Base-by-base conservation (phyloP, 148 eudicot species). In the Talinum fruticosum region DNA sequence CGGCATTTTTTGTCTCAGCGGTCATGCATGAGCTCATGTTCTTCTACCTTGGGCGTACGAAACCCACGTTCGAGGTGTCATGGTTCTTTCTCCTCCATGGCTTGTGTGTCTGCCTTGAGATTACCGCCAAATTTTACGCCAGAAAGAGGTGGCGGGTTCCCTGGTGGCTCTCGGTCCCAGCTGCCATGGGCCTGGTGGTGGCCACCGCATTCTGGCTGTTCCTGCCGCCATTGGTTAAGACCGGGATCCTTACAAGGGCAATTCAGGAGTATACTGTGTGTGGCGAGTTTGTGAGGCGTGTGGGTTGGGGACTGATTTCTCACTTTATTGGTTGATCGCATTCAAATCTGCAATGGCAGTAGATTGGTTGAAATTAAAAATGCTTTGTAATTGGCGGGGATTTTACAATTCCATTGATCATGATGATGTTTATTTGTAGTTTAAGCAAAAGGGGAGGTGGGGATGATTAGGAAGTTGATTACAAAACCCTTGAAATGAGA, bases 51-150 rank as follows among this genome's bases (percentile, higher is more conserved):
- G 84, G 86, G 18, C 84, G 88, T 24, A 53, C 24, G 69, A 5
- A 57, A 44, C 88, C 91, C 69, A 88, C 86, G 0, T 81, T 83
- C 69, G 84, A 81, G 66, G 51, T 84, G 41, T 85, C 85, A 47
- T 73, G 82, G 79, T 87, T 87, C 76, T 90, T 90, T 45, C 34
- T 87, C 30, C 71, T 83, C 18, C 91, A 90, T 23, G 92, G 91
- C 44, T 53, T 67, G 12, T 81, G 82, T 29, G 32, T 87, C 30
- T 78, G 84, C 59, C 61, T 82, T 0, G 94, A 90, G 76, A 72
- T 87, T 19, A 75, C 21, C 0, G 53, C 76, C 2, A 90, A 87
- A 79, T 82, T 49, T 61, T 19, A 19, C 0, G 10, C 73, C 3
- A 71, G 77, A 2, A 62, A 70, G 1, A 81, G 15, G 45, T 84